Conservation (phyloP, 306 rosid species). For the Cicer judaicum region DNA sequence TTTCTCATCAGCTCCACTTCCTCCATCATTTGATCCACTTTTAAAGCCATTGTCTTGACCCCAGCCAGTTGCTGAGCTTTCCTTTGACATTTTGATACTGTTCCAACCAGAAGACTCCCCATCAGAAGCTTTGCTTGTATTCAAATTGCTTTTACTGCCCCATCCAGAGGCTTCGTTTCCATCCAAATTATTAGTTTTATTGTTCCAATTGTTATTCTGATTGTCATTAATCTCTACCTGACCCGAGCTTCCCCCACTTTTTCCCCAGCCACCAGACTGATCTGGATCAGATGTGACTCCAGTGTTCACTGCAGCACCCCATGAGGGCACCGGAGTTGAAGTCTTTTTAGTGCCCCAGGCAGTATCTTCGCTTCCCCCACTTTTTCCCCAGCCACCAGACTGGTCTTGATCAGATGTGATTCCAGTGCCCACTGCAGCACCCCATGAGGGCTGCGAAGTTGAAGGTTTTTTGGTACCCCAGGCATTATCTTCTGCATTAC, state of each 20-base stretch:
- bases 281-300: constrained; percentile 45
- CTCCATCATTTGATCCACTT: constrained; percentile 38
- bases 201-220: constrained; percentile 21
- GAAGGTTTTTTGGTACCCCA: constrained; percentile 71
- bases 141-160: too few species aligned
- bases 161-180: constrained; percentile 18
- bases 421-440: constrained; percentile 52
- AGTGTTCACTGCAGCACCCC: constrained; percentile 67
- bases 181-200: constrained; percentile 36
- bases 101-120: constrained; percentile 40
- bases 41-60: too few species aligned
- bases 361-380: constrained; percentile 43
- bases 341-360: constrained; percentile 69
- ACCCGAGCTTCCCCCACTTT: constrained; percentile 48
- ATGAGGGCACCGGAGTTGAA: constrained; percentile 57
- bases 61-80: too few species aligned
- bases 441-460: constrained; percentile 67
- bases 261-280: constrained; percentile 68
- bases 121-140: too few species aligned
- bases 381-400: constrained; percentile 64
- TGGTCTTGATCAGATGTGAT: constrained; percentile 47
- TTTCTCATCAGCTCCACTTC: constrained; percentile 25
- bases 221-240: constrained; percentile 45
- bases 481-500: constrained; percentile 54
- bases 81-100: constrained; percentile 8